Conservation (phyloP, 2,329 filamentous ascomycete genomes). For the Eutypa lata region DNA sequence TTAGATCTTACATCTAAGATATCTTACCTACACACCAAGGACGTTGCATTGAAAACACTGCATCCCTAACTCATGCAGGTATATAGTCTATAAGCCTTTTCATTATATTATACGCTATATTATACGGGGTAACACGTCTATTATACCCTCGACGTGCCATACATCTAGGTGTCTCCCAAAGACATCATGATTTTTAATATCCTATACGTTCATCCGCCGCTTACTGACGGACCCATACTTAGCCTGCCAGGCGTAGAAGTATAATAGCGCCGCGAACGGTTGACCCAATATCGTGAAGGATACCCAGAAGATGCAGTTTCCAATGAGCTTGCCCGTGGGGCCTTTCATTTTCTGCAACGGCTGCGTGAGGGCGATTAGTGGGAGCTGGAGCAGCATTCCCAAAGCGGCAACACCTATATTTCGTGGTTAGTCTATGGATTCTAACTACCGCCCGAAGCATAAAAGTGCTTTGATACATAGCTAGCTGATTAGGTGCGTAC, state of each 20-base stretch:
- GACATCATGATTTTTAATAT: no score
- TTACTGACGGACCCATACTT: slow-evolving; percentile 85
- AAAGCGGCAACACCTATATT: slow-evolving; percentile 77
- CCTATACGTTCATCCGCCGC: slow-evolving; percentile 1
- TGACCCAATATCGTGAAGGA: slow-evolving; percentile 95
- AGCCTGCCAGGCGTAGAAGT: slow-evolving; percentile 98
- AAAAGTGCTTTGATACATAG: slow-evolving; percentile 1
- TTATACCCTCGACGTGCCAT: no score
- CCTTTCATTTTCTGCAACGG: slow-evolving; percentile 76
- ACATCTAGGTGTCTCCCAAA: no score
- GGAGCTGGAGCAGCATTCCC: slow-evolving; percentile 92
- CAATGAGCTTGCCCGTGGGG: slow-evolving; percentile 72
- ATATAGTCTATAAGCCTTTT: no score
- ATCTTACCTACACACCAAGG: no score
- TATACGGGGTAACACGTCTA: no score
- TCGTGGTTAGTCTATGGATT: no score
- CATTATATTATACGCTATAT: no score
- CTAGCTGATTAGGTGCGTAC: slow-evolving; percentile 40
- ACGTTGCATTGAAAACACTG: no score
- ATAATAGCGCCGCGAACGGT: slow-evolving; percentile 85
- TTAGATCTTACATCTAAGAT: no score
- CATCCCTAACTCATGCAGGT: no score
- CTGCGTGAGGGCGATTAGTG: slow-evolving; percentile 77
- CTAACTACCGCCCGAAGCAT: no score
- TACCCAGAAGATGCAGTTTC: slow-evolving; percentile 95